phyloP scores from a whole-genome alignment of 768 basidiomycete genomes.

The Termitomyces sp. region DNA sequence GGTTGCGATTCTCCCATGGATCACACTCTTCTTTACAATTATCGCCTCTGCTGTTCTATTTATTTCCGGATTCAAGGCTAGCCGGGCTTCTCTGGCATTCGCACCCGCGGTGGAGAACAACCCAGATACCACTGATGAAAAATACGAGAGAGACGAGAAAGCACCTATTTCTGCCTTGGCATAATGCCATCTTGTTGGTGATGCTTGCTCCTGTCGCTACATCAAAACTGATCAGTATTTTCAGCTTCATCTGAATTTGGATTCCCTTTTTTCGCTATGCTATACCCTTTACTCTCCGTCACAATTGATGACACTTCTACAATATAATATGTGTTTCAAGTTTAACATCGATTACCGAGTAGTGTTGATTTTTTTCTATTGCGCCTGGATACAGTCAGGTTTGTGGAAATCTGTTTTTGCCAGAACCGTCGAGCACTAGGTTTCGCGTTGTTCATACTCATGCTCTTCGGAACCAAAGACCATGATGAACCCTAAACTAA shows the following conservation, averaged over 20 bases:
- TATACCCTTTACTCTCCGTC: background rate
- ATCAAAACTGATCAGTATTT: background rate
- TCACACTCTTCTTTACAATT: constrained; percentile 34
- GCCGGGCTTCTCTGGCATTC: background rate
- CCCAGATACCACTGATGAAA: background rate
- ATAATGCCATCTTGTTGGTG: background rate
- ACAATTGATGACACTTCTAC: background rate
- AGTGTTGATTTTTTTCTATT: background rate
- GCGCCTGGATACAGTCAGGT: too few relatives aligned
- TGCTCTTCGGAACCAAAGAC: too few relatives aligned
- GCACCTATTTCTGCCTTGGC: background rate
- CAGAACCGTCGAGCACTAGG: too few relatives aligned
- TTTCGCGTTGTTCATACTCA: too few relatives aligned
- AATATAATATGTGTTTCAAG: background rate
- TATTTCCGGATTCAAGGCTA: constrained; percentile 18
- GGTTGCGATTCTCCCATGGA: constrained; percentile 49
- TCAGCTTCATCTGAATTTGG: background rate
- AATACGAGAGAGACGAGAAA: constrained; percentile 1
- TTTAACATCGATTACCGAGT: background rate
- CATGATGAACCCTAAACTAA: too few relatives aligned
- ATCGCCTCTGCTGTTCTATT: constrained; percentile 30
- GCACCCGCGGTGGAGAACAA: background rate
- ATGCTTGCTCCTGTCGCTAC: background rate
- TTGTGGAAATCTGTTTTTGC: too few relatives aligned
- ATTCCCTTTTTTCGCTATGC: background rate